Evolutionary conservation across 2,329 filamentous ascomycete species (phyloP).

Genomic region (Trichoderma cornu-damae): DNA sequence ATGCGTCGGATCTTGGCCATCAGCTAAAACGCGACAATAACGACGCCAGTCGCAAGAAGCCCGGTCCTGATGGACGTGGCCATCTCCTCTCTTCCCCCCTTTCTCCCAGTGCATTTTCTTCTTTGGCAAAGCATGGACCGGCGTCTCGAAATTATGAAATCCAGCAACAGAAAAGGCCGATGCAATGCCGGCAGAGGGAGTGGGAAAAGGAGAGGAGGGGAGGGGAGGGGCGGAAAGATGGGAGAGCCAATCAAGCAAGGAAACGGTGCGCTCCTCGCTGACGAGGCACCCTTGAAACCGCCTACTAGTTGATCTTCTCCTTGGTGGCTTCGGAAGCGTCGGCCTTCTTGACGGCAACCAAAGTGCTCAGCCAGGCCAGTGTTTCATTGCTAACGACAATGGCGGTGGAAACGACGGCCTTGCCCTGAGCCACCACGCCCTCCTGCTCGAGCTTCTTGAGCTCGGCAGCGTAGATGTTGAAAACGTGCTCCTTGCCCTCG

Average conservation of each 20-base stretch:
- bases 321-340: slow-evolving; percentile 52
- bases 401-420: slow-evolving; percentile 63
- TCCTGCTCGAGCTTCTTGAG: slow-evolving; percentile 60
- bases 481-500: slow-evolving; percentile 58
- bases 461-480: slow-evolving; percentile 53
- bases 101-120: not conserved
- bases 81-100: not conserved
- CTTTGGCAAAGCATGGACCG: not conserved
- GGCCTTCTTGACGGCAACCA: slow-evolving; percentile 58
- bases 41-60: not conserved
- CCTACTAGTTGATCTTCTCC: slow-evolving; percentile 47
- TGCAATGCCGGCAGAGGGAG: not conserved
- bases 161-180: not conserved
- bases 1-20: slow-evolving; percentile 2
- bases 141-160: not conserved
- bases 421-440: slow-evolving; percentile 61
- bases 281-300: not conserved
- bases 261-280: not conserved
- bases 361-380: slow-evolving; percentile 54
- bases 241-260: not conserved
- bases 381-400: slow-evolving; percentile 63
- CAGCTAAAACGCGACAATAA: not conserved
- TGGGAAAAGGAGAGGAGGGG: not conserved
- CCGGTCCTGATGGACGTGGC: not conserved
- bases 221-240: not conserved